Evolutionary conservation across 805 yeast species (phyloP).

Genomic region (Helenozyma baotianmanensis): DNA sequence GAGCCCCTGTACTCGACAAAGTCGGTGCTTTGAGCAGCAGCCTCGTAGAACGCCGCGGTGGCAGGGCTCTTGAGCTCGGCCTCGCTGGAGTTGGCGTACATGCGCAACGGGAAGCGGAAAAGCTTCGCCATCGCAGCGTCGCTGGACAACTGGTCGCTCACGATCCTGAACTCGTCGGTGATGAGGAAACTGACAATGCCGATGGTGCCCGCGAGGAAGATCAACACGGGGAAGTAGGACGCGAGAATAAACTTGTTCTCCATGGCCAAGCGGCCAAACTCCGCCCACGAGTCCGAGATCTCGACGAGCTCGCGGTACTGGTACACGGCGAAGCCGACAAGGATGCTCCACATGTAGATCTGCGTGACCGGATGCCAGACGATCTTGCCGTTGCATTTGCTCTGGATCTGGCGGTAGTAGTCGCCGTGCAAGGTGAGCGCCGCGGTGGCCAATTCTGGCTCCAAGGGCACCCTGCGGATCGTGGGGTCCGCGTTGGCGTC

Average conservation of each 20-base stretch:
- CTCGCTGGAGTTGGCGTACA: slow-evolving; percentile 35
- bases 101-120: slow-evolving; percentile 50
- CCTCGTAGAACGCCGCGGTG: slow-evolving; percentile 20
- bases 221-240: slow-evolving; percentile 33
- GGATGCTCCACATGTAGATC: slow-evolving; percentile 9
- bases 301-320: slow-evolving; percentile 26
- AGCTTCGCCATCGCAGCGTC: slow-evolving; percentile 22
- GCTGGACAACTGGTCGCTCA: slow-evolving; percentile 26
- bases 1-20: slow-evolving; percentile 60
- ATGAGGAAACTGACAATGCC: slow-evolving; percentile 37
- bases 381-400: slow-evolving; percentile 40
- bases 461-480: slow-evolving; percentile 44
- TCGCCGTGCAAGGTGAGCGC: slow-evolving; percentile 63
- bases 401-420: slow-evolving; percentile 45
- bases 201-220: slow-evolving; percentile 32
- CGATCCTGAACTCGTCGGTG: slow-evolving; percentile 44
- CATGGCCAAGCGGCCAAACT: slow-evolving; percentile 22
- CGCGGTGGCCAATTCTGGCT: slow-evolving; percentile 57
- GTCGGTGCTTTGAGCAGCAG: slow-evolving; percentile 45
- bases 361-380: slow-evolving; percentile 45
- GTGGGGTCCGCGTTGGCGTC: slow-evolving; percentile 49
- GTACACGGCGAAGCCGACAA: slow-evolving; percentile 14
- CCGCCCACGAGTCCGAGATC: slow-evolving; percentile 26
- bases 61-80: slow-evolving; percentile 15
- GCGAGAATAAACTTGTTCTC: slow-evolving; percentile 21